These are phyloP conservation scores for Colletotrichum sp. DNA, from an alignment of 2,329 filamentous ascomycete species.

Conservation along the genomic window DNA sequence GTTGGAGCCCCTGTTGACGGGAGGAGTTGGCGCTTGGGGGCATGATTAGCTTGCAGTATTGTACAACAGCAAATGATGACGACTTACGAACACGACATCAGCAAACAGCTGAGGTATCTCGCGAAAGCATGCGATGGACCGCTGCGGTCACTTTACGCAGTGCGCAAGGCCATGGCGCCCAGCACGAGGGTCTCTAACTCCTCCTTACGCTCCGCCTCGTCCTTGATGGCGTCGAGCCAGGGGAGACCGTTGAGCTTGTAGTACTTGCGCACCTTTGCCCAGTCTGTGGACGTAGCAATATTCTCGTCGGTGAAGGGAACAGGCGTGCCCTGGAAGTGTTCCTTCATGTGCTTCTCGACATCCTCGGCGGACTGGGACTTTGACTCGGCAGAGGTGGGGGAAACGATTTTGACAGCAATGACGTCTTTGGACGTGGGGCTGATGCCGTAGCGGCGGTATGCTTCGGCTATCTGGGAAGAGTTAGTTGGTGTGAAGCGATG, in stretches of 20 bases:
- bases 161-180: slow-evolving; percentile 79
- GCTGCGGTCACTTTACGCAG: slow-evolving; percentile 33
- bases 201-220: slow-evolving; percentile 46
- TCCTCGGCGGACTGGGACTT: slow-evolving; percentile 48
- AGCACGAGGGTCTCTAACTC: slow-evolving; percentile 75
- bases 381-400: slow-evolving; percentile 47
- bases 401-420: slow-evolving; percentile 81
- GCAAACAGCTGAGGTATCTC: neutral
- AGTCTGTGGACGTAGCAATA: slow-evolving; percentile 66
- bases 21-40: neutral
- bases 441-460: slow-evolving; percentile 89
- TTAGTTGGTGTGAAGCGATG: neutral
- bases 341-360: slow-evolving; percentile 63
- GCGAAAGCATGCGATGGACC: neutral
- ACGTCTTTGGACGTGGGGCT: slow-evolving; percentile 72
- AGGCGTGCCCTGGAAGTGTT: slow-evolving; percentile 66
- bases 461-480: slow-evolving; percentile 77
- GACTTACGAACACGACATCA: neutral
- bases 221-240: slow-evolving; percentile 51
- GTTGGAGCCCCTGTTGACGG: slow-evolving; percentile 7
- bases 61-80: neutral
- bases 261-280: slow-evolving; percentile 76
- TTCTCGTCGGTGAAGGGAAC: slow-evolving; percentile 66
- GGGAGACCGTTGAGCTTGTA: slow-evolving; percentile 79
- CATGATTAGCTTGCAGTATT: neutral